phyloP scores from a whole-genome alignment of 2,329 filamentous ascomycete genomes.

The Fusarium pseudocircinatum region DNA sequence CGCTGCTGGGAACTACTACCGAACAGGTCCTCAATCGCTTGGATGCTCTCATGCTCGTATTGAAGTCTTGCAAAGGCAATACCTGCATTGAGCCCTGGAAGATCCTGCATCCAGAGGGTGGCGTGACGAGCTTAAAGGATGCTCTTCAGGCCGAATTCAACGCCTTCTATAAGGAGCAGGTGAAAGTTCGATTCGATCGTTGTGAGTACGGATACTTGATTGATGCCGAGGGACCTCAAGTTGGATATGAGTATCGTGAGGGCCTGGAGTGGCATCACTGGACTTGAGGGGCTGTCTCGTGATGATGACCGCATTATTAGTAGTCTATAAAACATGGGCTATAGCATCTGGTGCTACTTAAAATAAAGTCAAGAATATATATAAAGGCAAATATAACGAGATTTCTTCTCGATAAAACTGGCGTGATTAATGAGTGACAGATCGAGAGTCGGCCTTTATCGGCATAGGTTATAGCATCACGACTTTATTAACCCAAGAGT shows the following conservation, averaged over 20 bases:
- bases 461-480: not conserved
- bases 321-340: not conserved
- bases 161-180: slow-evolving; percentile 59
- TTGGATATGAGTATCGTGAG: slow-evolving; percentile 41
- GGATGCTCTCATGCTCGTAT: slow-evolving; percentile 66
- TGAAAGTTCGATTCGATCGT: slow-evolving; percentile 60
- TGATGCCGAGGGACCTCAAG: slow-evolving; percentile 64
- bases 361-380: not conserved
- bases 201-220: slow-evolving; percentile 67
- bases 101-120: slow-evolving; percentile 62
- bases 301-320: not conserved
- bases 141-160: slow-evolving; percentile 61
- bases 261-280: slow-evolving; percentile 44
- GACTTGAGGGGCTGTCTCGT: slow-evolving; percentile 29
- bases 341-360: not conserved
- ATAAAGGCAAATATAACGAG: not conserved
- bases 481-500: slow-evolving; percentile 8
- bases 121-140: slow-evolving; percentile 61
- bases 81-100: slow-evolving; percentile 67
- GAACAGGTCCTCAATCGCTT: slow-evolving; percentile 59
- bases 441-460: not conserved
- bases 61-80: slow-evolving; percentile 67
- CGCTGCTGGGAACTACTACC: slow-evolving; percentile 40
- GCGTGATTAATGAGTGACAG: not conserved
- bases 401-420: not conserved